Evolutionary conservation across 2,329 filamentous ascomycete genomes (phyloP), one percentile per base, ranked within the genome.

Genomic region (Leptographium procerum): DNA sequence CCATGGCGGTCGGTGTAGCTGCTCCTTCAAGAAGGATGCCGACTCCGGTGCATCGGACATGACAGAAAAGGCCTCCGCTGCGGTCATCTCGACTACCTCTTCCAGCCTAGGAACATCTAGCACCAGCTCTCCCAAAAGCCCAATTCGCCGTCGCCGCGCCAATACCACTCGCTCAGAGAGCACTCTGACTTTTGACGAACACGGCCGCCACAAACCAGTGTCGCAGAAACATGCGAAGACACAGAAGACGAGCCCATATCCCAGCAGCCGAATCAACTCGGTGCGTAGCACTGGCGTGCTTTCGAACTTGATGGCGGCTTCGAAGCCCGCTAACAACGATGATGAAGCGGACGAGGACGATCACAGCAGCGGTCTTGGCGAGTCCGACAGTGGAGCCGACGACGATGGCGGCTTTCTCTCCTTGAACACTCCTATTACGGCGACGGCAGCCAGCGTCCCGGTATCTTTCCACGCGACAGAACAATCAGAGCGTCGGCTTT

Each of bases 1-100:
- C 69, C 84, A 87, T 65, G 85, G 84, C 62, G 82, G 79, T 52
- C 80, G 80, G 65, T 88, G 85, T 74, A 81, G 81, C 57, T 88
- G 85, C 69, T 76, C 77, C 58, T 71, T 79, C 67, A 86, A 86
- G 72, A 85, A 83, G 70, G 83, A 86, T 4, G 22, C 26, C 19
- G 53, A 55, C 26, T 61, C 76, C 86, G 60, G 82, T 85, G 65
- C 80, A 83, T 54, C 55, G 11, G 14, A 34, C 28, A 28, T 56
- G 1, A 29, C 60, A 1, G 45, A 56, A 24, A 51, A 29, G 45
- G 24, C 50, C 10, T 33, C 57, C 3, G 36, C 59, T 9, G 28
- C 29, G 6, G 24, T 56, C 68, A 61, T 68, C 69, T 62, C 70
- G 28, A 61, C 60, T n/a, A 57, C 57, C 56, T 61, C 52, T 11